Evolutionary conservation across 306 rosid genomes (phyloP).

Genomic region (Alnus rubra): DNA sequence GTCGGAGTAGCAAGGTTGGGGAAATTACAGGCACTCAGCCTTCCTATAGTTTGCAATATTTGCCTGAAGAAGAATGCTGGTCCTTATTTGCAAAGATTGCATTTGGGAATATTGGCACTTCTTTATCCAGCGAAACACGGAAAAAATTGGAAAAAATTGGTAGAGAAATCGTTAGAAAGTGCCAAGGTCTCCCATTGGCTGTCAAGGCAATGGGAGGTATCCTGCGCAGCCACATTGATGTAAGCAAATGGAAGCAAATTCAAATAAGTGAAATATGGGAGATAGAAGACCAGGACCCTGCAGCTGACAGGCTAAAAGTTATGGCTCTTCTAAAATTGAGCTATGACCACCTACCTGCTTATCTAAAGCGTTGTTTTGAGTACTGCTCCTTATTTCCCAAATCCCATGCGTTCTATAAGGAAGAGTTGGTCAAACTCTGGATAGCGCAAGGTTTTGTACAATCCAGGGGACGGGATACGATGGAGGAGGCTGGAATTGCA

Average conservation of each 20-base stretch:
- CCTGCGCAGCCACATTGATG: too few relatives aligned
- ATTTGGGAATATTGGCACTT: too few relatives aligned
- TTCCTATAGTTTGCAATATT: constrained; percentile 4
- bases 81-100: constrained; percentile 19
- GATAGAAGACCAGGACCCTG: too few relatives aligned
- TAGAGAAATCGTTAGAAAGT: too few relatives aligned
- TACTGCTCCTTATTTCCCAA: neutral
- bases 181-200: too few relatives aligned
- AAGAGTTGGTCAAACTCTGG: neutral
- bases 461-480: neutral
- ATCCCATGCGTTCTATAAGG: neutral
- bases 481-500: neutral
- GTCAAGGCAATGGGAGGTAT: too few relatives aligned
- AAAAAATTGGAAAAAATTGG: too few relatives aligned
- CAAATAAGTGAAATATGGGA: too few relatives aligned
- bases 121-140: too few relatives aligned
- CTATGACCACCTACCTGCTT: neutral
- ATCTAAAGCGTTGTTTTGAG: neutral
- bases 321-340: neutral
- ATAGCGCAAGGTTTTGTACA: neutral
- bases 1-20: neutral
- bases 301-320: neutral
- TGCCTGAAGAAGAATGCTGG: constrained; percentile 18
- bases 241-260: too few relatives aligned
- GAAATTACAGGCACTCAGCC: neutral